Percentiles rank a stretch among this genome's conserved stretches.
Conservation (phyloP, 1,284 basidiomycete species). For the Porphyrellus sp. region DNA sequence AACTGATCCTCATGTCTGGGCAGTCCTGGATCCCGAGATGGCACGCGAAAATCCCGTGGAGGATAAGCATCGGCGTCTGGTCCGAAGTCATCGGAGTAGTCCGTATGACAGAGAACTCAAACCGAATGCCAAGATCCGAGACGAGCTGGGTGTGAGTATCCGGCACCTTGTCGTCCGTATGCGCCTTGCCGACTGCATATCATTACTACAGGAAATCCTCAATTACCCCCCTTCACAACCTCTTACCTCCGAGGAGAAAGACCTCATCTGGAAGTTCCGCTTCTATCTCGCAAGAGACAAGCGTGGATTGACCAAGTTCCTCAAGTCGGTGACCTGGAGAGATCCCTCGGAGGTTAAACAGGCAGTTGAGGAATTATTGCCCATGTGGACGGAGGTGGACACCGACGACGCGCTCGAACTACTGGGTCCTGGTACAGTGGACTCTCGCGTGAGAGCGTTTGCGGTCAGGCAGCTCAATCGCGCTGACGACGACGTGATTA, state of each 20-base stretch:
- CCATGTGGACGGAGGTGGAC: conserved; percentile 96
- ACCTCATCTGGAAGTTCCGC: conserved; percentile 97
- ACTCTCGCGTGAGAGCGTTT: conserved; percentile 89
- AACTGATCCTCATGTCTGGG: conserved; percentile 75
- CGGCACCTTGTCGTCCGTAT: neutral
- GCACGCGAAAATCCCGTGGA: conserved; percentile 93
- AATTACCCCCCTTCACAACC: conserved; percentile 87
- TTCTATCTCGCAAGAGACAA: conserved; percentile 93
- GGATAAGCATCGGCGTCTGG: conserved; percentile 91
- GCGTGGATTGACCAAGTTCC: conserved; percentile 92
- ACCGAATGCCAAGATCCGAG: conserved; percentile 92
- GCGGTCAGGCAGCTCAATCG: conserved; percentile 88
- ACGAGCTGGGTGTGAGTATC: conserved; percentile 79
- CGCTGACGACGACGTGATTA: conserved; percentile 89
- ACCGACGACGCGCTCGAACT: conserved; percentile 96
- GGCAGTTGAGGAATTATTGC: conserved; percentile 92
- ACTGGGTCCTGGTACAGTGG: conserved; percentile 86
- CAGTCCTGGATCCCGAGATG: conserved; percentile 90
- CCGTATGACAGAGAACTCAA: conserved; percentile 95
- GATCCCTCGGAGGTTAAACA: conserved; percentile 96
- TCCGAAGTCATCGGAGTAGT: conserved; percentile 92
- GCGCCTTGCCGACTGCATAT: conserved; percentile 1
- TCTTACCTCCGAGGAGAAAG: conserved; percentile 90
- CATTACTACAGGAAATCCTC: conserved; percentile 70
- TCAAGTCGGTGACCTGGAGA: conserved; percentile 97